Percentiles rank a stretch among this genome's conserved stretches.
Evolutionary conservation across 257 asterid species (phyloP).

Genomic region (Salvia rosmarinus): DNA sequence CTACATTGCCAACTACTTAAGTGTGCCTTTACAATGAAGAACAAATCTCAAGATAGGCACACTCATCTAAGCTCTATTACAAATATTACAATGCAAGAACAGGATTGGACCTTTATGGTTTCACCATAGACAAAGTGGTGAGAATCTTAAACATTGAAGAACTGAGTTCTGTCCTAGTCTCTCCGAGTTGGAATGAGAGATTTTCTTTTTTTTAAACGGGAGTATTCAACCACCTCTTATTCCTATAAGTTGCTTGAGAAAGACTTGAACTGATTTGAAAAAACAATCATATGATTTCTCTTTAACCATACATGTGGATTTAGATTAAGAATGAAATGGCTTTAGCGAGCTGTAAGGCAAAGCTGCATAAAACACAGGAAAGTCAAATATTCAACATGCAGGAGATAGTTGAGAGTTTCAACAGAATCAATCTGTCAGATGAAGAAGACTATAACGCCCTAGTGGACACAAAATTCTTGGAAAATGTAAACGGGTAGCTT

Average conservation of each 20-base stretch:
- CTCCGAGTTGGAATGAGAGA: no score
- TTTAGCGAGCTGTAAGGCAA: conserved; percentile 7
- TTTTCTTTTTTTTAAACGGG: not conserved
- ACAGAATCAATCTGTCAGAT: conserved; percentile 3
- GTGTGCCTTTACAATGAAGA: no score
- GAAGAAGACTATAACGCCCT: conserved; percentile 17
- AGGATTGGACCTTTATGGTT: no score
- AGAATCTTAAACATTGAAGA: no score
- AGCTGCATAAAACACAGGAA: conserved; percentile 9
- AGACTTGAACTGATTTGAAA: not conserved
- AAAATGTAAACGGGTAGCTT: conserved; percentile 18
- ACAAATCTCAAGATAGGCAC: no score
- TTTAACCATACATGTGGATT: not conserved
- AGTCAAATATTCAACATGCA: conserved; percentile 20
- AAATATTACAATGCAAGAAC: no score
- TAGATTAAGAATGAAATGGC: conserved; percentile 3
- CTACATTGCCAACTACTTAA: no score
- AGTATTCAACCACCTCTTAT: not conserved
- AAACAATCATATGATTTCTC: conserved; percentile 11
- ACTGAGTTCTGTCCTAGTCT: no score
- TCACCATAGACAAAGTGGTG: no score
- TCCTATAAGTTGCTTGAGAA: conserved; percentile 15
- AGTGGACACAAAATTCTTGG: not conserved
- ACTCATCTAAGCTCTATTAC: no score
- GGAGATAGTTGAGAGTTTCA: conserved; percentile 18